Evolutionary conservation across 768 basidiomycete species (phyloP), one percentile per base, ranked within the genome.

Genomic region (Plicaturopsis crispa): DNA sequence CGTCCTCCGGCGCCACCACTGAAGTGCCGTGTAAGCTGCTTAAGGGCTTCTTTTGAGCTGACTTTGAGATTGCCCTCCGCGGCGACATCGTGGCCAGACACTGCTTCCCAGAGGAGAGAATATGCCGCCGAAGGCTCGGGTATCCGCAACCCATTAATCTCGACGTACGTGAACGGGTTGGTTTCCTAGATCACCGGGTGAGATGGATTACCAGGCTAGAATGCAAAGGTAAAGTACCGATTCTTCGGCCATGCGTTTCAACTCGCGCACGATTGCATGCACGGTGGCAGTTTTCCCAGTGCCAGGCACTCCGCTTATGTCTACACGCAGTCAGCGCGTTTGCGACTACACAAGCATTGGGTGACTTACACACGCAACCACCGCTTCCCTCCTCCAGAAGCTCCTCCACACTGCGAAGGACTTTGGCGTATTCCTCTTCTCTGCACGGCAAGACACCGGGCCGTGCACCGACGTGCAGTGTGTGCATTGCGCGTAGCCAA

Each of bases 201-300:
- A 28, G 26, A 28, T 34, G 21, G 11, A 12, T 40, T 21, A 41
- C 16, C 36, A 13, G 38, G 18, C 17, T 39, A 36, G 12, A 36
- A 13, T 12, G 0, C 32, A 1, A 11, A 33, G 23, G 13, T 13
- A 8, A 63, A 80, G 20, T 46, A 90, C 89, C 46, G 77, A 80
- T 39, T 76, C 70, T 53, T 84, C 73, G 1, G 92, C 92, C 78
- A 93, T 87, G 26, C 81, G 71, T 53, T 89, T 92, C 8, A 98
- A 69, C 54, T 94, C 88, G 24, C 87, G 74, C 22, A 98, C 76
- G 18, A 96, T 84, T 1, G 85, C 86, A 50, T 97, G 93, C 0
- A 98, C 92, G 1, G 96, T 98, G 0, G 96, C 96, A 1, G 96
- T 99, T 63, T 98, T 99, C 6, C 96, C 94, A 2, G 94, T 98